Percentiles rank a stretch among this genome's conserved stretches.
Conservation (phyloP, 768 basidiomycete genomes). For the Tremella mesenterica region DNA sequence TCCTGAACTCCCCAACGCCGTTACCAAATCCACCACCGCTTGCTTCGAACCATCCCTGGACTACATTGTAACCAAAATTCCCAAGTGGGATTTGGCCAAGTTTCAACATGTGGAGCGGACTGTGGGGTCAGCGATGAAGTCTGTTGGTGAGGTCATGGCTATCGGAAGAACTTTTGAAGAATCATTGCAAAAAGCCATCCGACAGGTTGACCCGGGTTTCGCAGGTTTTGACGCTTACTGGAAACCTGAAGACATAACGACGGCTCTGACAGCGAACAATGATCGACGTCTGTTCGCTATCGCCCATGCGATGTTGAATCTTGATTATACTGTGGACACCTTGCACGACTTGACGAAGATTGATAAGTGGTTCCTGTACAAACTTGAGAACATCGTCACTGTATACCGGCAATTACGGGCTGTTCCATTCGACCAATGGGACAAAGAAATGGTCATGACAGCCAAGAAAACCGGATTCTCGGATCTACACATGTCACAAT, state of each 20-base stretch:
- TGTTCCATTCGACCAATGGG: conserved; percentile 60
- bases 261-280: conserved; percentile 69
- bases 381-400: conserved; percentile 95
- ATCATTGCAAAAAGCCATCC: conserved; percentile 93
- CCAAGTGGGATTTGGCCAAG: conserved; percentile 98
- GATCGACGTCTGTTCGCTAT: conserved; percentile 95
- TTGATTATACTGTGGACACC: conserved; percentile 77
- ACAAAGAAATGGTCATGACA: conserved; percentile 66
- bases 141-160: conserved; percentile 99
- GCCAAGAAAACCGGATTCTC: conserved; percentile 96
- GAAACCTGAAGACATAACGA: conserved; percentile 74
- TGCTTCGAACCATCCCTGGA: conserved; percentile 98
- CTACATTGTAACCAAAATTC: conserved; percentile 99
- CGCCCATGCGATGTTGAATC: conserved; percentile 94
- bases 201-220: conserved; percentile 94
- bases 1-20: conserved; percentile 95
- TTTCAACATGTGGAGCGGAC: conserved; percentile 90
- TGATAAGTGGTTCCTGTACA: conserved; percentile 99
- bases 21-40: conserved; percentile 97
- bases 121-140: conserved; percentile 97
- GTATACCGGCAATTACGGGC: conserved; percentile 67
- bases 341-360: conserved; percentile 94
- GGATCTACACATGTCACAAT: conserved; percentile 79
- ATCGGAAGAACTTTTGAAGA: conserved; percentile 99
- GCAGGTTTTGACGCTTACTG: conserved; percentile 95